Conservation (phyloP, 495 filamentous ascomycete species). For the Aspergillus conjunctus region DNA sequence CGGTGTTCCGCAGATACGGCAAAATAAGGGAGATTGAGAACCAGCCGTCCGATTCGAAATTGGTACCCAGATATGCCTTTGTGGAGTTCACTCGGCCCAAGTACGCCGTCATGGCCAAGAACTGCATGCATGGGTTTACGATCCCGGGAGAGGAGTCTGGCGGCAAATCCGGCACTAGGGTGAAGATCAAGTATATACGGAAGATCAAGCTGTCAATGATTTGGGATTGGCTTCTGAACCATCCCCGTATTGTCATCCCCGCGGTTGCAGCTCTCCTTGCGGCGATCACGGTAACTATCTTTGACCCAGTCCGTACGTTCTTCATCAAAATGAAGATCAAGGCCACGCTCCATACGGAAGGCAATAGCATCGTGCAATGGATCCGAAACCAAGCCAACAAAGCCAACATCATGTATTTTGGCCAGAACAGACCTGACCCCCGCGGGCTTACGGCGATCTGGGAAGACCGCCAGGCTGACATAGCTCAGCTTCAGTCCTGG, state of each 20-base stretch:
- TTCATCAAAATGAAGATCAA: constrained; percentile 89
- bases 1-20: constrained; percentile 85
- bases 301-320: constrained; percentile 90
- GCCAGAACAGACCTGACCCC: constrained; percentile 57
- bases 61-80: constrained; percentile 74
- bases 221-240: constrained; percentile 84
- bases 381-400: constrained; percentile 72
- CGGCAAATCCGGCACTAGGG: constrained; percentile 68
- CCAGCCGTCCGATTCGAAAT: constrained; percentile 82
- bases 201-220: constrained; percentile 74
- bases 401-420: constrained; percentile 65
- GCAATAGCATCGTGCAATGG: constrained; percentile 74
- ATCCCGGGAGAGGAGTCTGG: constrained; percentile 66
- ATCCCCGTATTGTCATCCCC: constrained; percentile 88
- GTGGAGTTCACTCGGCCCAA: constrained; percentile 72
- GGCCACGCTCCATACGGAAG: constrained; percentile 67
- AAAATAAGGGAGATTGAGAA: constrained; percentile 78
- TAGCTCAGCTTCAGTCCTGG: constrained; percentile 82
- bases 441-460: constrained; percentile 78
- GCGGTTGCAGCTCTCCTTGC: constrained; percentile 76
- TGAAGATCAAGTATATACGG: constrained; percentile 81
- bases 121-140: constrained; percentile 86
- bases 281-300: constrained; percentile 83
- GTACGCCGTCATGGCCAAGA: constrained; percentile 82
- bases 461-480: constrained; percentile 80